A percentile compares a stretch with the other conserved stretches of the same genome.
These are phyloP conservation scores for Carex scoparia DNA, from an alignment of 176 grass and related monocot genomes.

Conservation along the genomic window DNA sequence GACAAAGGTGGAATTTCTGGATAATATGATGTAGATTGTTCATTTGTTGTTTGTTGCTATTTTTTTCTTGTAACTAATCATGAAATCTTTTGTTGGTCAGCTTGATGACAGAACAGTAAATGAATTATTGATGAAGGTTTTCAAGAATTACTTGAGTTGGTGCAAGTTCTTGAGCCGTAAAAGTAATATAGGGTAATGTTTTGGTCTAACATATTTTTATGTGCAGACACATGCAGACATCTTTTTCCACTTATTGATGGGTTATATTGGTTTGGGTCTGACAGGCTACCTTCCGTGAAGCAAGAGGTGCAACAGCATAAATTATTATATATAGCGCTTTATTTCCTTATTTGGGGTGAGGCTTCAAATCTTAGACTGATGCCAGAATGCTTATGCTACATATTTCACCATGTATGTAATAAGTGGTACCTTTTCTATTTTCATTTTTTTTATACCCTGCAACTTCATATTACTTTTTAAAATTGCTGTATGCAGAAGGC, in stretches of 20 bases:
- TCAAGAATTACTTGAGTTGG: slow-evolving; percentile 88
- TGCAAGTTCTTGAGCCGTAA: slow-evolving; percentile 84
- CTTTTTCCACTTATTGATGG: background rate
- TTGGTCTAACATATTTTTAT: background rate
- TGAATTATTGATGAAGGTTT: slow-evolving; percentile 82
- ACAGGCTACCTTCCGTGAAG: slow-evolving; percentile 89
- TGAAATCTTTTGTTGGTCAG: slow-evolving; percentile 35
- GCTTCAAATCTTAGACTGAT: slow-evolving; percentile 82
- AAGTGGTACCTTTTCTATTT: background rate
- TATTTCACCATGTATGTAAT: slow-evolving; percentile 81
- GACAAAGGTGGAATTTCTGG: slow-evolving; percentile 47
- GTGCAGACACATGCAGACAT: background rate
- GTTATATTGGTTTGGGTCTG: background rate
- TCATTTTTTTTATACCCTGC: background rate
- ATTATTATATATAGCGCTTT: slow-evolving; percentile 90
- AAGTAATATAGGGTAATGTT: slow-evolving; percentile 85
- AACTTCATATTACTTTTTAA: background rate
- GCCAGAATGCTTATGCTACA: slow-evolving; percentile 95
- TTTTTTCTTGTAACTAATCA: slow-evolving; percentile 24
- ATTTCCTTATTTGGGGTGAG: slow-evolving; percentile 99
- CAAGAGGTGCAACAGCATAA: slow-evolving; percentile 95
- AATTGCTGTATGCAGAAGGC: background rate
- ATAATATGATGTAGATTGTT: background rate
- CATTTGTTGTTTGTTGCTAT: background rate
- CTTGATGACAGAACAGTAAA: slow-evolving; percentile 94